phyloP scores from a whole-genome alignment of 225 moss, liverwort and hornwort species.

The Sphagnum contortum region DNA sequence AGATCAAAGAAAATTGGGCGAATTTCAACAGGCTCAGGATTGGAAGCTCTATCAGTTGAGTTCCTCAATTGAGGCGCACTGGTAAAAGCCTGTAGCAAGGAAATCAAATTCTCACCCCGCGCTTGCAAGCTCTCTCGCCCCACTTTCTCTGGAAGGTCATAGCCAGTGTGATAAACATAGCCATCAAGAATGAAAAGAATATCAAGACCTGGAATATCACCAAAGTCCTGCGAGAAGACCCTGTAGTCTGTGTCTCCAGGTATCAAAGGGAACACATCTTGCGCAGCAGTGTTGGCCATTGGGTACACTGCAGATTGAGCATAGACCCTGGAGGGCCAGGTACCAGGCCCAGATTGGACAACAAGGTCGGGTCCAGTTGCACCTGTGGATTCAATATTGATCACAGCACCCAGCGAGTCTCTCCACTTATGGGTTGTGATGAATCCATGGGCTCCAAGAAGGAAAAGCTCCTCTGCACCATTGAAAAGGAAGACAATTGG shows the following conservation, averaged over 20 bases:
- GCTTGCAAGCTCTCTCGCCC: conserved; percentile 85
- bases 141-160: conserved; percentile 75
- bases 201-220: conserved; percentile 88
- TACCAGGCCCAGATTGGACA: conserved; percentile 93
- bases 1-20: conserved; percentile 91
- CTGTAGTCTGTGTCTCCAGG: conserved; percentile 97
- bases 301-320: conserved; percentile 88
- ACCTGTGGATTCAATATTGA: conserved; percentile 90
- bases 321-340: conserved; percentile 95
- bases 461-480: conserved; percentile 85
- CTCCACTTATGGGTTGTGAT: conserved; percentile 79
- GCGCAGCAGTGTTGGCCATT: conserved; percentile 91
- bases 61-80: conserved; percentile 83
- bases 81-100: conserved; percentile 69
- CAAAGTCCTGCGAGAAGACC: conserved; percentile 73
- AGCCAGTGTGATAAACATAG: conserved; percentile 79
- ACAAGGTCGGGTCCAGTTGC: conserved; percentile 91
- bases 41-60: conserved; percentile 37
- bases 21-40: conserved; percentile 39
- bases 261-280: conserved; percentile 91
- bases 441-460: conserved; percentile 81
- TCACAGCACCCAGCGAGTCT: conserved; percentile 74
- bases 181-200: conserved; percentile 82
- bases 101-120: conserved; percentile 85
- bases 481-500: conserved; percentile 96